phyloP scores from a whole-genome alignment of 495 filamentous ascomycete genomes.

The Immersiella caudata region DNA sequence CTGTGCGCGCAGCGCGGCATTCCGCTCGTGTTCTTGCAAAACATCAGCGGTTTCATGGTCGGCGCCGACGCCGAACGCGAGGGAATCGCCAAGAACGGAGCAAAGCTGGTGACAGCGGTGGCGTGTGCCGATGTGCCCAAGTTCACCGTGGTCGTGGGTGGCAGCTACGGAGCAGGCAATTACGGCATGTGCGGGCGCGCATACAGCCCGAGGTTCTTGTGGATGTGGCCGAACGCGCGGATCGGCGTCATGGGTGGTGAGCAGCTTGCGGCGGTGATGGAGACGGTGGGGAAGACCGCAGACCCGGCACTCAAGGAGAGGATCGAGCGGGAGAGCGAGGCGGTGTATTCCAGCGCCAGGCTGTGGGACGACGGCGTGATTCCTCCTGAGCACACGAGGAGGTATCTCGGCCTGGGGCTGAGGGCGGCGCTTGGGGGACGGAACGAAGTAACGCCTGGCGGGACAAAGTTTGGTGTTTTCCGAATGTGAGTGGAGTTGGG shows the following conservation, averaged over 20 bases:
- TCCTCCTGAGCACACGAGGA: slow-evolving; percentile 82
- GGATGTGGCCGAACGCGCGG: slow-evolving; percentile 97
- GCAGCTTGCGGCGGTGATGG: slow-evolving; percentile 92
- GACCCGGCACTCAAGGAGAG: slow-evolving; percentile 80
- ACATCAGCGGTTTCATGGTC: slow-evolving; percentile 98
- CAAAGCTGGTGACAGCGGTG: slow-evolving; percentile 95
- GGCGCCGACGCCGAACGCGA: slow-evolving; percentile 89
- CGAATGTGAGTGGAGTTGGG: slow-evolving; percentile 76
- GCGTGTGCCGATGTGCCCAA: slow-evolving; percentile 95
- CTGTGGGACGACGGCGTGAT: slow-evolving; percentile 97
- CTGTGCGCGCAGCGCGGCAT: slow-evolving; percentile 90
- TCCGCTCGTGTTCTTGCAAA: slow-evolving; percentile 91
- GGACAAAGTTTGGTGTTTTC: slow-evolving; percentile 91
- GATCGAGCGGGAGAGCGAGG: slow-evolving; percentile 90
- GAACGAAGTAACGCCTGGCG: slow-evolving; percentile 58
- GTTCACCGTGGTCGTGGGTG: slow-evolving; percentile 92
- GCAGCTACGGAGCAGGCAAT: slow-evolving; percentile 78
- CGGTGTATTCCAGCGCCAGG: slow-evolving; percentile 81
- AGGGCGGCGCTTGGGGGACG: slow-evolving; percentile 73
- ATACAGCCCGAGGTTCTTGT: slow-evolving; percentile 86
- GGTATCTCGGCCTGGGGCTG: slow-evolving; percentile 80
- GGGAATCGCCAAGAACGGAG: slow-evolving; percentile 97
- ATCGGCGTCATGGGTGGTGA: slow-evolving; percentile 96
- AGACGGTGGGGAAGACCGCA: slow-evolving; percentile 81
- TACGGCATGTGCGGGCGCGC: slow-evolving; percentile 86